Conservation (phyloP, 768 basidiomycete species). For the Rhizopogon salebrosus region DNA sequence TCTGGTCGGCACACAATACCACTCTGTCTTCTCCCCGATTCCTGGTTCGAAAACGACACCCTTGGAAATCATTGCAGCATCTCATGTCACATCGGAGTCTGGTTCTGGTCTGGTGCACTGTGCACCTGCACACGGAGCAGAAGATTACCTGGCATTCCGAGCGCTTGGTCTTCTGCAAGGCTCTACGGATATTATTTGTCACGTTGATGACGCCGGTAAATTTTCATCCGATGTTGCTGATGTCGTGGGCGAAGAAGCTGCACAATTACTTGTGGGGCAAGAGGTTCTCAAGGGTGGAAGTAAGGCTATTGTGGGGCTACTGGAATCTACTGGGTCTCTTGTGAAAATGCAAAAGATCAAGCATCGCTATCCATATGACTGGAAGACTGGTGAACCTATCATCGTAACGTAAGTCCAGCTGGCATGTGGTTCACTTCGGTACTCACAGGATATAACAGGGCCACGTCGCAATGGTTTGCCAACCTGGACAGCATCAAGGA, state of each 20-base stretch:
- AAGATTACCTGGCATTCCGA: conserved; percentile 84
- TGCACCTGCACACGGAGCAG: conserved; percentile 90
- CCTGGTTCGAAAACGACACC: background rate
- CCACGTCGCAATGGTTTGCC: conserved; percentile 97
- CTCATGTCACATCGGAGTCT: conserved; percentile 80
- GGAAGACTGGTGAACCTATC: conserved; percentile 91
- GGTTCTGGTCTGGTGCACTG: conserved; percentile 95
- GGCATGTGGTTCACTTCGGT: background rate
- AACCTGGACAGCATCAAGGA: conserved; percentile 83
- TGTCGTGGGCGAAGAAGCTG: conserved; percentile 49
- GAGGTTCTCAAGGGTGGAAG: conserved; percentile 72
- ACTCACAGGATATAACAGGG: conserved; percentile 36
- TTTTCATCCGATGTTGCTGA: conserved; percentile 58
- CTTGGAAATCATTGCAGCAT: conserved; percentile 55
- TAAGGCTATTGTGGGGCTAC: conserved; percentile 55
- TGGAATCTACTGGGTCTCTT: conserved; percentile 49
- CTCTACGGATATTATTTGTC: conserved; percentile 56
- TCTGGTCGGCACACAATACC: conserved; percentile 58
- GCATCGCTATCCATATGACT: conserved; percentile 94
- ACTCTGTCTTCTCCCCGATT: conserved; percentile 49
- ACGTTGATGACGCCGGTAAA: conserved; percentile 73
- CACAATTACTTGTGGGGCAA: conserved; percentile 51
- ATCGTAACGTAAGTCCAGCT: conserved; percentile 70
- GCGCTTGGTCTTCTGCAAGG: conserved; percentile 41
- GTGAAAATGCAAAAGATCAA: conserved; percentile 65